Base-by-base conservation (phyloP, 768 basidiomycete species). In the Boletales sp. region DNA sequence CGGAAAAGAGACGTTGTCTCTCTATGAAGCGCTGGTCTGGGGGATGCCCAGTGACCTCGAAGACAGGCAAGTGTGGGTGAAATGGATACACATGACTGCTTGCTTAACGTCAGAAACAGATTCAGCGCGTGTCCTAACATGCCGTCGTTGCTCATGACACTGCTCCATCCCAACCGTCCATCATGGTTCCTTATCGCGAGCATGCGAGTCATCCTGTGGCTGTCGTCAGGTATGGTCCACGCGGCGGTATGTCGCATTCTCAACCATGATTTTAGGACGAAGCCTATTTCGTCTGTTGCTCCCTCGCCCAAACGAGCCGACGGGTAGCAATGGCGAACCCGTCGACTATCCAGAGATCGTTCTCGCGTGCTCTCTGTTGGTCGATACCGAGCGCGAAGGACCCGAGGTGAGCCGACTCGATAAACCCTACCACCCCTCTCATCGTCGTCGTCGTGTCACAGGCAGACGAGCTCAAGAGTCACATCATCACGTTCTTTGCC, bases 21-120 rank as follows among this genome's bases (percentile, higher is more conserved):
- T 88, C 13, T 64, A 86, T 13, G 82, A 87, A 59, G 70, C 74
- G 0, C 54, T 87, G 30, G 76, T 75, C 48, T 80, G 76, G 71
- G 71, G 71, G 48, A 61, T 71, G 28, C 66, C 75, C 2, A 73
- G 76, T 13, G 76, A 79, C 12, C 55, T 70, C 8, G 70, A 74
- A 25, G 58, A 71, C 35, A 58, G 59, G 76, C 70, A 46, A 34
- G 68, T 4, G 6, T 7, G 25, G 25, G 25, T 7, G 25, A 7
- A 7, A 28, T 28, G 25, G 25, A 28, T 5, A 25, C 25, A 28
- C 7, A 6, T 7, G 25, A 28, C 41, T 8, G 31, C 46, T 57
- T 31, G 56, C 6, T 25, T 3, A 19, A 40, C 11, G 17, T 18
- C 30, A 13, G 17, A 21, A 31, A 10, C 44, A 80, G 81, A 41